These are phyloP conservation scores for Neurospora tetrasperma DNA, from an alignment of 495 filamentous ascomycete genomes.

Conservation along the genomic window DNA sequence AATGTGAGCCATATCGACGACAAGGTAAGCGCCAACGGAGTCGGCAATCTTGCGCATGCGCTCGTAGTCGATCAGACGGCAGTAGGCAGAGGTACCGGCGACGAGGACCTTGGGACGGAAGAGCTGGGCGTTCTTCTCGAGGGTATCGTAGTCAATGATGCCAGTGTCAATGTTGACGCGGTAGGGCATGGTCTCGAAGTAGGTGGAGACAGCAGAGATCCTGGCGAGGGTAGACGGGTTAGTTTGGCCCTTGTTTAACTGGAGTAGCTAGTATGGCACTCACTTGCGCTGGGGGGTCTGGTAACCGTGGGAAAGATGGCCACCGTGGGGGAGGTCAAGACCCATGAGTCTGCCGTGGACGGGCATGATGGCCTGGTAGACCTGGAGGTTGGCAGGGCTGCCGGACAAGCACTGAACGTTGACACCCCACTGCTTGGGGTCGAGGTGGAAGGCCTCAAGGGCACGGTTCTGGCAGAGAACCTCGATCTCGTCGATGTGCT, in stretches of 20 bases:
- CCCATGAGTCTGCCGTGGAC: conserved; percentile 96
- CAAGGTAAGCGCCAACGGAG: conserved; percentile 85
- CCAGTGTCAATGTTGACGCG: conserved; percentile 84
- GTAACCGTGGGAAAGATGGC: conserved; percentile 96
- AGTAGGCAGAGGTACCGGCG: conserved; percentile 97
- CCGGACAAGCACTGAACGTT: conserved; percentile 94
- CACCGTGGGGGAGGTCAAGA: conserved; percentile 92
- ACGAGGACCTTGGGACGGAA: conserved; percentile 95
- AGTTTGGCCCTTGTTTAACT: neutral
- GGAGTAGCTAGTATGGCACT: conserved; percentile 16
- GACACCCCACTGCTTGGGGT: conserved; percentile 89
- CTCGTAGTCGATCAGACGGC: conserved; percentile 92
- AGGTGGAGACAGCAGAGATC: conserved; percentile 88
- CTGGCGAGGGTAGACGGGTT: conserved; percentile 28
- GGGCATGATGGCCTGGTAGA: conserved; percentile 97
- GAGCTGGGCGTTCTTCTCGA: conserved; percentile 85
- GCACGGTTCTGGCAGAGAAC: conserved; percentile 92
- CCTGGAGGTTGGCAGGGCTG: conserved; percentile 92
- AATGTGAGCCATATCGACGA: conserved; percentile 98
- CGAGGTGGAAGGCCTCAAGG: conserved; percentile 81
- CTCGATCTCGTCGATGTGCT: conserved; percentile 97
- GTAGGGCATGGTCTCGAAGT: conserved; percentile 94
- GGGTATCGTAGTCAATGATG: conserved; percentile 91
- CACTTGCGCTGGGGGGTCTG: conserved; percentile 88
- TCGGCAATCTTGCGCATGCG: conserved; percentile 96